Evolutionary conservation across 768 basidiomycete genomes (phyloP), one percentile per base, ranked within the genome.

Genomic region (Hericium rajendrae): DNA sequence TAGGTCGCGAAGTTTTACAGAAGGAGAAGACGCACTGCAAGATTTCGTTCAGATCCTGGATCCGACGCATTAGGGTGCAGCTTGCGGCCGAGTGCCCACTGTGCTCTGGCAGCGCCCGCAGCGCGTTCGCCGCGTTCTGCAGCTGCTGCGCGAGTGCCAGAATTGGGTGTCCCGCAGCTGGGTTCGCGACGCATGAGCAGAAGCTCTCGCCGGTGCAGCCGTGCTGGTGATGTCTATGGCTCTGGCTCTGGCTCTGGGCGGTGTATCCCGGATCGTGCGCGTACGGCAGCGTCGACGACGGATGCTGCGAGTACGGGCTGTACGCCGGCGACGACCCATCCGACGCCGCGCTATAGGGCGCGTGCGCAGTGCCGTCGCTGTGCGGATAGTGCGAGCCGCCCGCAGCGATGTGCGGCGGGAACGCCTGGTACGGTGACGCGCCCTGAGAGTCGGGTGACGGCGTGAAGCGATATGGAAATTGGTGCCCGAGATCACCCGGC

Each of bases 401-500:
- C 16, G 61, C 54, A 13, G 38, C 18, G n/a, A 52, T 43, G 6
- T 43, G 54, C 12, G 61, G 59, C 18, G 59, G 62, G 48, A 55
- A 64, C 41, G 64, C 40, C 26, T 62, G 57, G 48, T 63, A 63
- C 12, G 63, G 62, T 15, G 63, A 64, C 11, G 63, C 62, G 16
- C 57, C 55, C 48, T 59, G 53, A 9, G 63, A 62, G 51, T 62
- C 62, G 4, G 63, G 63, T 16, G 63, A 64, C 11, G 63, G 62
- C 22, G 64, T 63, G 50, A 65, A 60, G 38, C 64, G 64, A 39
- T 65, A 64, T n/a, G 60, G 62, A 57, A 62, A 65, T 48, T 26
- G 51, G 22, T 58, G 65, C 20, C 41, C 56, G 41, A 55, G 53
- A 48, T 57, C 60, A 18, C 60, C 60, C 8, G 58, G 62, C 53